Base-by-base conservation (phyloP, 2,329 filamentous ascomycete species). In the Setomelanomma holmii region DNA sequence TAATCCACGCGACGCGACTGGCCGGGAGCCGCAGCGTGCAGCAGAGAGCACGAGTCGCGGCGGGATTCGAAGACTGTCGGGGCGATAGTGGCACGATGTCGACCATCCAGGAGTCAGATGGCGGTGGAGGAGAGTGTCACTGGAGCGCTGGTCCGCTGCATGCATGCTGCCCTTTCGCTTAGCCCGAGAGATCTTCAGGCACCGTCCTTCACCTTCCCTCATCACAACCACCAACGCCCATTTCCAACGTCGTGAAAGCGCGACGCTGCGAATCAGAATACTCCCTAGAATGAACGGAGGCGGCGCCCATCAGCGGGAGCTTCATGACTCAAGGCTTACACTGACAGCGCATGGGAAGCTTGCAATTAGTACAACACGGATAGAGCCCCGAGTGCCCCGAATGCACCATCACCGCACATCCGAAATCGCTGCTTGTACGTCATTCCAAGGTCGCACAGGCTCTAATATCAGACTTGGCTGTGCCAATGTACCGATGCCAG, bases 151-250 rank as follows among this genome's bases (percentile, higher is more conserved):
- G 41, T 49, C 41, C 52, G 14, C 14, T 30, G 52, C 51, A 39
- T 54, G 51, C 52, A 53, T 24, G 46, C 17, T 53, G 51, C 53
- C 43, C 27, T 30, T 45, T 41, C 51, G 57, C 57, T 58, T 52
- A 58, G 24, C 12, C 38, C 38, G 51, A 39, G 45, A 40, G 48
- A 60, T 60, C 56, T 60, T 55, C 56, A 57, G 54, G 54, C 51
- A 60, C 56, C 46, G 19, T 48, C 21, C 24, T 42, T 33, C 30
- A 21, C 36, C 45, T 24, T 17, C 20, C 19, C 11, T 30, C 41
- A 35, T 40, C 44, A 27, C 36, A 22, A 46, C 33, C 33, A 45
- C 33, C 43, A 45, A 45, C 43, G 12, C 17, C 22, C 20, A 20
- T 16, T 10, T 6, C 20, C 27, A 12, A 14, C 36, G 14, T 23